Conservation (phyloP, 164 flowering plant species). For the Saururus chinensis region DNA sequence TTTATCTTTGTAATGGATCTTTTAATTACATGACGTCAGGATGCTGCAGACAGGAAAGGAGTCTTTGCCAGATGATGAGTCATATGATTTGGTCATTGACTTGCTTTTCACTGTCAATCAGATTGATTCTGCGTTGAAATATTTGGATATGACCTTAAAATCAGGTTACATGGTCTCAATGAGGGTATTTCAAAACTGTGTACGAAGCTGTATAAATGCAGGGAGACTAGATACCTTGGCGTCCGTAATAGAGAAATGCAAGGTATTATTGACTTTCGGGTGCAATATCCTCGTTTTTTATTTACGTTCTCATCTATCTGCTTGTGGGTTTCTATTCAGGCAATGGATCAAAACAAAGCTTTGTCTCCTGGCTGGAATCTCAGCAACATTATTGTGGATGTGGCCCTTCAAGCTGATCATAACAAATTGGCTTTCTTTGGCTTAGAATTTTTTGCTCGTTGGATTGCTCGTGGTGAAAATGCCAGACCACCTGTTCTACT, state of each 20-base stretch:
- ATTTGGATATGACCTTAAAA: slow-evolving; percentile 57
- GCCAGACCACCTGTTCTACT: slow-evolving; percentile 47
- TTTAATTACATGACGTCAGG: slow-evolving; percentile 40
- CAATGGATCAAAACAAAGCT: slow-evolving; percentile 80
- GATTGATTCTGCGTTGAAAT: slow-evolving; percentile 71
- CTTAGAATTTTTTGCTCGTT: slow-evolving; percentile 67
- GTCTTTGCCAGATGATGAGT: slow-evolving; percentile 74
- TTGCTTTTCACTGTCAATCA: slow-evolving; percentile 41
- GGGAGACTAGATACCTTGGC: slow-evolving; percentile 71
- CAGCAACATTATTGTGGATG: slow-evolving; percentile 56
- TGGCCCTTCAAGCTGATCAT: slow-evolving; percentile 59
- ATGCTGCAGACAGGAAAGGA: slow-evolving; percentile 70
- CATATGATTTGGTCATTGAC: slow-evolving; percentile 58
- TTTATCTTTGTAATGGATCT: slow-evolving; percentile 14
- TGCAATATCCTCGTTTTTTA: background rate
- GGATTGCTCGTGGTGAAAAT: slow-evolving; percentile 68
- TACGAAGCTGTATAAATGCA: slow-evolving; percentile 40
- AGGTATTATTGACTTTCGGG: slow-evolving; percentile 32
- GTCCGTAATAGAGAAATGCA: slow-evolving; percentile 80
- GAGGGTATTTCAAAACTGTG: slow-evolving; percentile 51
- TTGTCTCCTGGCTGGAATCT: slow-evolving; percentile 63
- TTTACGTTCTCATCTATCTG: slow-evolving; percentile 1
- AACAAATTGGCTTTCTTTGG: slow-evolving; percentile 71
- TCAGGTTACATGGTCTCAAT: slow-evolving; percentile 59
- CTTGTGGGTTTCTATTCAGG: slow-evolving; percentile 25